A percentile compares a stretch with the other conserved stretches of the same genome.
Evolutionary conservation across 345 rosid genomes (phyloP).

Genomic region (Atalantia buxifolia): DNA sequence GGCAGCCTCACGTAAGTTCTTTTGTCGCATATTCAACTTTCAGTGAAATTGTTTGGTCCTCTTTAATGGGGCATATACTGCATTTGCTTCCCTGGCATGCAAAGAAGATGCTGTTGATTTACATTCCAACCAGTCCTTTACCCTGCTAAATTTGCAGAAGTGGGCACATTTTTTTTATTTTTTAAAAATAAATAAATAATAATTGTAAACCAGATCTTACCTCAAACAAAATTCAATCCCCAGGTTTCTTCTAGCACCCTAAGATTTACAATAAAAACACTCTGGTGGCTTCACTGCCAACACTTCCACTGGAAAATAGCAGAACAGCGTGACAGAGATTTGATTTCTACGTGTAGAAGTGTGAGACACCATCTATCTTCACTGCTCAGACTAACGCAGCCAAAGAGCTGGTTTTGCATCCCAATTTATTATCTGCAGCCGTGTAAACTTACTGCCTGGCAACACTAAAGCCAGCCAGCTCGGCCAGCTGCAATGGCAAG

Average conservation of each 20-base stretch:
- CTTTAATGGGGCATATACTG: neutral
- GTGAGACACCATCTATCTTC: slow-evolving; percentile 58
- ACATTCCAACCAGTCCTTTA: neutral
- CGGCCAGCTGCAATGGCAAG: slow-evolving; percentile 72
- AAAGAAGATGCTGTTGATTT: slow-evolving; percentile 3
- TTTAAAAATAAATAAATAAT: too few relatives aligned
- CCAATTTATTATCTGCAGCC: slow-evolving; percentile 58
- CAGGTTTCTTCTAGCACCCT: too few relatives aligned
- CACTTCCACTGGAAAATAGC: neutral
- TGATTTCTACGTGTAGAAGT: neutral
- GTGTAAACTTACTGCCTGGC: slow-evolving; percentile 78
- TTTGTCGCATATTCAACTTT: neutral
- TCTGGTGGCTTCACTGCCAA: neutral
- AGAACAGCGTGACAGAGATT: too few relatives aligned
- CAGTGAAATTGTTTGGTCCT: neutral
- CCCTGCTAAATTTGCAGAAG: neutral
- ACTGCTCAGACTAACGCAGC: slow-evolving; percentile 54
- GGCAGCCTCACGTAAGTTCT: neutral
- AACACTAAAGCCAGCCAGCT: slow-evolving; percentile 75
- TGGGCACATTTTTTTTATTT: neutral
- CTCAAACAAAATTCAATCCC: neutral
- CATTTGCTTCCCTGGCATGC: neutral
- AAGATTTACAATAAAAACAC: too few relatives aligned
- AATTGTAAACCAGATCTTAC: neutral
- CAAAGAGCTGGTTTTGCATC: slow-evolving; percentile 67